Evolutionary conservation across 805 yeast species (phyloP).

Genomic region (Candida morakotiae): DNA sequence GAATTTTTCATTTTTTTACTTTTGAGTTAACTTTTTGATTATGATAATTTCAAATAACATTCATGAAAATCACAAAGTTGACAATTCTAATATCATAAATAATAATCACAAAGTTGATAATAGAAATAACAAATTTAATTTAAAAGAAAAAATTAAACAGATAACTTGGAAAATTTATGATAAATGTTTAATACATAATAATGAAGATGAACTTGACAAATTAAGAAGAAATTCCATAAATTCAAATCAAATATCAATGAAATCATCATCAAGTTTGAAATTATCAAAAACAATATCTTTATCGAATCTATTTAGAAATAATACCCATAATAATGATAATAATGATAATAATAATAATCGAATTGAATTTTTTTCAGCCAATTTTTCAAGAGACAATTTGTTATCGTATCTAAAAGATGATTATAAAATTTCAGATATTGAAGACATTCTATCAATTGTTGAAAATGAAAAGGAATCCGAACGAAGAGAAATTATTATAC

Average conservation of each 20-base stretch:
- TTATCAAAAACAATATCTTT: conserved; percentile 1
- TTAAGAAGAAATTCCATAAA: conserved; percentile 2
- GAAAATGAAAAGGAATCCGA: not conserved
- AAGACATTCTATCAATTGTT: not conserved
- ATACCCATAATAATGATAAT: not conserved
- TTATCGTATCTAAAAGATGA: not conserved
- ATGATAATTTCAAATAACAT: too few relatives aligned
- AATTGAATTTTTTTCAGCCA: not conserved
- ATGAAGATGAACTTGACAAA: not conserved
- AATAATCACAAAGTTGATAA: not conserved
- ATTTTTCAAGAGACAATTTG: conserved; percentile 1
- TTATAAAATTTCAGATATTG: not conserved
- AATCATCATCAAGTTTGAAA: not conserved
- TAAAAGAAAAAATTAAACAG: conserved; percentile 1
- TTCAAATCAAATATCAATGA: not conserved
- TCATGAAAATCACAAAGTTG: not conserved
- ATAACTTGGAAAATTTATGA: not conserved
- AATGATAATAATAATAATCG: not conserved
- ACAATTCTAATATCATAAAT: too few relatives aligned
- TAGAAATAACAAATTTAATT: not conserved
- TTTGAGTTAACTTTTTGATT: too few relatives aligned
- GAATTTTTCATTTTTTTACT: too few relatives aligned
- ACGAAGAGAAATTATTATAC: conserved; percentile 1
- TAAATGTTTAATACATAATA: not conserved
- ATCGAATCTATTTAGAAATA: not conserved